A percentile compares a stretch with the other conserved stretches of the same genome.
Conservation (phyloP, 2,329 filamentous ascomycete genomes). For the Penicillium sclerotigenum region DNA sequence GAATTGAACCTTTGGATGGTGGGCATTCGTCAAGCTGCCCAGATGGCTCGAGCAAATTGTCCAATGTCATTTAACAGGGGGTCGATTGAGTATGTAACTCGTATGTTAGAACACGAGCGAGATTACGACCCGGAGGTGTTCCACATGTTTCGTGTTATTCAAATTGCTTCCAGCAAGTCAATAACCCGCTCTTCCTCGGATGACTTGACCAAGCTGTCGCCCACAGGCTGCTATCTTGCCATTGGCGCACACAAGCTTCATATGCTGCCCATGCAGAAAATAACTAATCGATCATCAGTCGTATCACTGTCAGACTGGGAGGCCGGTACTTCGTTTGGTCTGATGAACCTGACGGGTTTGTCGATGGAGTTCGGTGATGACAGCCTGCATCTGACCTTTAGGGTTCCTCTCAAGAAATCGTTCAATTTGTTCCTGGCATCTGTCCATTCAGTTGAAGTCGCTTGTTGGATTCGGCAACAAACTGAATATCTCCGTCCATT, state of each 20-base stretch:
- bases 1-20: constrained; percentile 65
- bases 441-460: constrained; percentile 62
- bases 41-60: constrained; percentile 53
- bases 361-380: constrained; percentile 62
- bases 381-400: constrained; percentile 64
- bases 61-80: constrained; percentile 54
- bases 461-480: constrained; percentile 58
- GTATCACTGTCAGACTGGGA: constrained; percentile 53
- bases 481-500: constrained; percentile 64
- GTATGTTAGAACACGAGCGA: constrained; percentile 61
- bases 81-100: constrained; percentile 61
- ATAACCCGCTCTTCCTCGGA: constrained; percentile 59
- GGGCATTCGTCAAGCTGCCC: constrained; percentile 59
- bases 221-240: constrained; percentile 65
- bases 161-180: constrained; percentile 58
- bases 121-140: constrained; percentile 68
- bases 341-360: constrained; percentile 60
- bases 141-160: constrained; percentile 66
- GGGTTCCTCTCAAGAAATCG: constrained; percentile 54
- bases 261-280: constrained; percentile 62
- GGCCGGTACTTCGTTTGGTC: constrained; percentile 56
- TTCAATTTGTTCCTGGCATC: constrained; percentile 62
- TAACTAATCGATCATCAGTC: constrained; percentile 52
- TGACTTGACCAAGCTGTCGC: constrained; percentile 62
- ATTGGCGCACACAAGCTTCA: constrained; percentile 69